These are phyloP conservation scores for Claviceps sp. DNA, from an alignment of 2,329 filamentous ascomycete species.

Conservation along the genomic window DNA sequence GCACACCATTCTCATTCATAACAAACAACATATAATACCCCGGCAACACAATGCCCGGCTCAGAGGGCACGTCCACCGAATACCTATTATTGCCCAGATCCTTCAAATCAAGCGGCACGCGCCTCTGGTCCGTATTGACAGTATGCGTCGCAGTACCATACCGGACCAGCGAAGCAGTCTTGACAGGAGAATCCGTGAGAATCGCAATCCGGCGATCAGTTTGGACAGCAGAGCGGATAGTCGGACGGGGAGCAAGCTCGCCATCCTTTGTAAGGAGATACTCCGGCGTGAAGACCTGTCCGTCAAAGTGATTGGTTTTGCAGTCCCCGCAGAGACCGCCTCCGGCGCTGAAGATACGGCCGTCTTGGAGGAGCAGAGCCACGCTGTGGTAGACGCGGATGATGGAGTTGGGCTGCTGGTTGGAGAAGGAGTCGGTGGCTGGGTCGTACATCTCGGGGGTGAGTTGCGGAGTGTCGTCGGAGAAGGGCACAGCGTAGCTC, in stretches of 20 bases:
- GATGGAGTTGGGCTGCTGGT: constrained; percentile 23
- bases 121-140: constrained; percentile 44
- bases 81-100: constrained; percentile 19
- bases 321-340: constrained; percentile 37
- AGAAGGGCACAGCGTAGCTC: constrained; percentile 26
- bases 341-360: constrained; percentile 34
- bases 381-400: constrained; percentile 37
- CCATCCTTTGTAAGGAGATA: constrained; percentile 39
- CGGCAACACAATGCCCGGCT: constrained; percentile 35
- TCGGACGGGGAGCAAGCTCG: constrained; percentile 24
- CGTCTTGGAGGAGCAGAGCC: constrained; percentile 35
- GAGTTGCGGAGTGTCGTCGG: constrained; percentile 27
- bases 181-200: constrained; percentile 13
- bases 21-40: constrained; percentile 43
- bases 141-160: constrained; percentile 38
- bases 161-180: constrained; percentile 28
- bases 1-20: constrained; percentile 28
- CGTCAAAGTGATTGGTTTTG: constrained; percentile 38
- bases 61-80: constrained; percentile 28
- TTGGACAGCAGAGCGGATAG: constrained; percentile 16
- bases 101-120: constrained; percentile 28
- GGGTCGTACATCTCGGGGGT: constrained; percentile 35
- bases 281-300: constrained; percentile 40
- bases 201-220: constrained; percentile 13
- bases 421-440: constrained; percentile 23